Evolutionary conservation across 768 basidiomycete species (phyloP).

Genomic region (Suillus placidus): DNA sequence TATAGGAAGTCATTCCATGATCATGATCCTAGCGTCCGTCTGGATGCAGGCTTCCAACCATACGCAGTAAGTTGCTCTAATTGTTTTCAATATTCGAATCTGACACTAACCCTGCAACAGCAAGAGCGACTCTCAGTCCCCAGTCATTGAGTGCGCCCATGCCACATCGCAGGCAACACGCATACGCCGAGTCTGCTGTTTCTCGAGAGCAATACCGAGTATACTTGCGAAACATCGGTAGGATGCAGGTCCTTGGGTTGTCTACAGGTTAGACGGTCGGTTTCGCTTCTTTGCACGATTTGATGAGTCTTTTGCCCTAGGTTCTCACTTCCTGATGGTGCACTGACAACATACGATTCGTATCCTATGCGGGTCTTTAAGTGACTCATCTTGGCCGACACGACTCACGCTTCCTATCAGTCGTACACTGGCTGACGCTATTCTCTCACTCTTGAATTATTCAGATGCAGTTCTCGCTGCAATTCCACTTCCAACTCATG

Average conservation of each 20-base stretch:
- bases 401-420: too few species aligned
- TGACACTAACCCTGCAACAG: slow-evolving; percentile 17
- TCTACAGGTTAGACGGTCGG: slow-evolving; percentile 62
- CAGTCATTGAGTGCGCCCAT: slow-evolving; percentile 35
- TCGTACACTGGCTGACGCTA: slow-evolving; percentile 55
- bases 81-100: slow-evolving; percentile 3
- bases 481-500: slow-evolving; percentile 46
- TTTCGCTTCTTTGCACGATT: slow-evolving; percentile 3
- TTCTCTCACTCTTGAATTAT: slow-evolving; percentile 69
- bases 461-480: slow-evolving; percentile 71
- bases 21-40: slow-evolving; percentile 65
- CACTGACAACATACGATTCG: slow-evolving; percentile 83
- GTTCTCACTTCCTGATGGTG: slow-evolving; percentile 82
- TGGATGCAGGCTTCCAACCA: slow-evolving; percentile 43
- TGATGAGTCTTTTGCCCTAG: slow-evolving; percentile 38
- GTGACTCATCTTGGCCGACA: too few species aligned
- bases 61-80: slow-evolving; percentile 31
- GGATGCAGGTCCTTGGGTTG: slow-evolving; percentile 87
- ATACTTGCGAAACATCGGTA: slow-evolving; percentile 79
- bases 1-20: slow-evolving; percentile 64
- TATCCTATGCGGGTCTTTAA: slow-evolving; percentile 45
- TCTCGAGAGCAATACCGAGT: slow-evolving; percentile 35
- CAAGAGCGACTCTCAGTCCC: slow-evolving; percentile 58
- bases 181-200: slow-evolving; percentile 35
- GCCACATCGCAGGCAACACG: slow-evolving; percentile 36